These are phyloP conservation scores for Eucommia ulmoides DNA, from an alignment of 257 asterid genomes.

Conservation along the genomic window DNA sequence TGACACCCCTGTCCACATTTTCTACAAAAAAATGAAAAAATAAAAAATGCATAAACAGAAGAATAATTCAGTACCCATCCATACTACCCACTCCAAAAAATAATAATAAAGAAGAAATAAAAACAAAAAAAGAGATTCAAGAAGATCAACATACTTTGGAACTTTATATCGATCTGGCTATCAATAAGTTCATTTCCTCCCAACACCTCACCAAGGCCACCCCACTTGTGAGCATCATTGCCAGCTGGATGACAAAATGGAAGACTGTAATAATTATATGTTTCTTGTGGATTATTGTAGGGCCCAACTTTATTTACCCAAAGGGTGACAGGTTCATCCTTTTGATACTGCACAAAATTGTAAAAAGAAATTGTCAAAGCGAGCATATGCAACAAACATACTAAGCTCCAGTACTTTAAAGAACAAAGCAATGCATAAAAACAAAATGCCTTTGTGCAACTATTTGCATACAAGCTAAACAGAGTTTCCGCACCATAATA, in stretches of 20 bases:
- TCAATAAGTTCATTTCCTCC: slow-evolving; percentile 70
- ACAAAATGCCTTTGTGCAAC: too few relatives aligned
- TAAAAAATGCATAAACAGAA: too few relatives aligned
- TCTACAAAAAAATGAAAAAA: slow-evolving; percentile 32
- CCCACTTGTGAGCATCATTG: slow-evolving; percentile 46
- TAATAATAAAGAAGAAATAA: not conserved
- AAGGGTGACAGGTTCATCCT: slow-evolving; percentile 36
- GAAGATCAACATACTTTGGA: slow-evolving; percentile 30
- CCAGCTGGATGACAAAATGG: slow-evolving; percentile 52
- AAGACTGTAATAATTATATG: slow-evolving; percentile 65
- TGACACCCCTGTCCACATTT: slow-evolving; percentile 35
- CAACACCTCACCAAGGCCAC: slow-evolving; percentile 65
- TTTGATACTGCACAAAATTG: slow-evolving; percentile 42
- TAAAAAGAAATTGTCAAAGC: not conserved
- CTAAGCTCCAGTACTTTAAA: too few relatives aligned
- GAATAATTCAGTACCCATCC: too few relatives aligned
- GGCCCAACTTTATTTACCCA: slow-evolving; percentile 83
- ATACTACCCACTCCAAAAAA: slow-evolving; percentile 6
- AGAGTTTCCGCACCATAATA: too few relatives aligned
- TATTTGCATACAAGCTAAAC: too few relatives aligned
- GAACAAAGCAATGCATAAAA: too few relatives aligned
- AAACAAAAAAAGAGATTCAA: too few relatives aligned
- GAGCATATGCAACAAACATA: not conserved
- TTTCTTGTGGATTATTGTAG: slow-evolving; percentile 73
- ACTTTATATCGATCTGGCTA: slow-evolving; percentile 63